A percentile compares a stretch with the other conserved stretches of the same genome.
Evolutionary conservation across 2,329 filamentous ascomycete species (phyloP).

Genomic region (Epichloe sibirici): DNA sequence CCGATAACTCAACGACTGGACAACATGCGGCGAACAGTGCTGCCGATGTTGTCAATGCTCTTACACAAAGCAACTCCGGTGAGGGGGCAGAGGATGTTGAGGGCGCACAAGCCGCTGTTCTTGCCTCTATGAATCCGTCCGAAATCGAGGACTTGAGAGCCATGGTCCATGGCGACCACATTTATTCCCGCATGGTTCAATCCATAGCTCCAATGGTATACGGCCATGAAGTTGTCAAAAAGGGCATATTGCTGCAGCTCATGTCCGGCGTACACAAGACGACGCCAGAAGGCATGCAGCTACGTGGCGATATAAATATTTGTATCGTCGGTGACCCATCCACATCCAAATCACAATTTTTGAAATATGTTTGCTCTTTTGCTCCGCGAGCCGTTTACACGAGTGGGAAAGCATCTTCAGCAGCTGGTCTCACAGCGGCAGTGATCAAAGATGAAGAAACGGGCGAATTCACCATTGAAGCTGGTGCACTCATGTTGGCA

Average conservation of each 20-base stretch:
- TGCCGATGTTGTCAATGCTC: slow-evolving; percentile 70
- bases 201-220: slow-evolving; percentile 96
- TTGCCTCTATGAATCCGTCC: slow-evolving; percentile 70
- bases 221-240: slow-evolving; percentile 95
- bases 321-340: slow-evolving; percentile 96
- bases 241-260: slow-evolving; percentile 83
- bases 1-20: slow-evolving; percentile 72
- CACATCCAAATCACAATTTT: slow-evolving; percentile 93
- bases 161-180: slow-evolving; percentile 93
- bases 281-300: slow-evolving; percentile 86
- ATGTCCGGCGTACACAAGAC: slow-evolving; percentile 92
- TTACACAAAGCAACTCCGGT: slow-evolving; percentile 50
- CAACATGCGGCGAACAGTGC: slow-evolving; percentile 52
- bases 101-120: slow-evolving; percentile 74
- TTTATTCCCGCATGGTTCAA: slow-evolving; percentile 84
- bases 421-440: slow-evolving; percentile 90
- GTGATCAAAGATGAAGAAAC: slow-evolving; percentile 98
- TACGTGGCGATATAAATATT: slow-evolving; percentile 96
- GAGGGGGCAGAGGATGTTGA: slow-evolving; percentile 65
- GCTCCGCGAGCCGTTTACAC: slow-evolving; percentile 96
- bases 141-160: slow-evolving; percentile 86
- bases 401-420: slow-evolving; percentile 92
- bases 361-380: slow-evolving; percentile 96
- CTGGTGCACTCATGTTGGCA: slow-evolving; percentile 92
- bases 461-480: slow-evolving; percentile 96